A percentile compares a stretch with the other conserved stretches of the same genome.
Conservation (phyloP, 1,139 yeast species). For the Suhomyces yuchorum region DNA sequence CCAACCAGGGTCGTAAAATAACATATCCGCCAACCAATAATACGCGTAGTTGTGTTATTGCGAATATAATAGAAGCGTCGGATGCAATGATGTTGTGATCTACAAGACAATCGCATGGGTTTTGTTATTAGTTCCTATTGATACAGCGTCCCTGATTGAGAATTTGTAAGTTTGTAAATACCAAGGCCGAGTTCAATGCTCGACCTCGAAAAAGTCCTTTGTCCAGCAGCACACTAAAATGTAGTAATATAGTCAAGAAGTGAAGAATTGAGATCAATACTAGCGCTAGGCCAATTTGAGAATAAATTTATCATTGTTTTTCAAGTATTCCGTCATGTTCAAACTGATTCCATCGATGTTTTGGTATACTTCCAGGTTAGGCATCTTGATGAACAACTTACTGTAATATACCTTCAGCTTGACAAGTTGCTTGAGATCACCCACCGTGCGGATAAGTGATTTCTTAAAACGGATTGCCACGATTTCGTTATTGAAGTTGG, state of each 20-base stretch:
- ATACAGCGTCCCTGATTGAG: background rate
- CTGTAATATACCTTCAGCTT: constrained; percentile 30
- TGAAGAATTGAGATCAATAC: background rate
- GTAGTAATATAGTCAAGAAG: constrained; percentile 3
- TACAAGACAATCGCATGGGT: background rate
- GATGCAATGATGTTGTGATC: background rate
- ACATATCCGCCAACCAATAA: background rate
- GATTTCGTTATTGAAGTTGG: constrained; percentile 31
- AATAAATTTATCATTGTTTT: constrained; percentile 23
- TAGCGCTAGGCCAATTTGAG: constrained; percentile 17
- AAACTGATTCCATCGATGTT: constrained; percentile 31
- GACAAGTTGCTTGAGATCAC: constrained; percentile 32
- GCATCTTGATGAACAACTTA: constrained; percentile 32
- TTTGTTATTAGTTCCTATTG: constrained; percentile 1
- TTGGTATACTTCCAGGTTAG: constrained; percentile 27
- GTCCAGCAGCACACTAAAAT: constrained; percentile 2
- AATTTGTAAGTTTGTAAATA: background rate
- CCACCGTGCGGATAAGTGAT: constrained; percentile 26
- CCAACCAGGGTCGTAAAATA: background rate
- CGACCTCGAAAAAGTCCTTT: background rate
- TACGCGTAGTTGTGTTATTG: background rate
- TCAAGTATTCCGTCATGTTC: constrained; percentile 27
- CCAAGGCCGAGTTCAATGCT: background rate
- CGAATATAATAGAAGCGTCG: background rate
- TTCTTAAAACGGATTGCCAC: constrained; percentile 33